Base-by-base conservation (phyloP, 257 asterid genomes). In the Lycium barbarum region DNA sequence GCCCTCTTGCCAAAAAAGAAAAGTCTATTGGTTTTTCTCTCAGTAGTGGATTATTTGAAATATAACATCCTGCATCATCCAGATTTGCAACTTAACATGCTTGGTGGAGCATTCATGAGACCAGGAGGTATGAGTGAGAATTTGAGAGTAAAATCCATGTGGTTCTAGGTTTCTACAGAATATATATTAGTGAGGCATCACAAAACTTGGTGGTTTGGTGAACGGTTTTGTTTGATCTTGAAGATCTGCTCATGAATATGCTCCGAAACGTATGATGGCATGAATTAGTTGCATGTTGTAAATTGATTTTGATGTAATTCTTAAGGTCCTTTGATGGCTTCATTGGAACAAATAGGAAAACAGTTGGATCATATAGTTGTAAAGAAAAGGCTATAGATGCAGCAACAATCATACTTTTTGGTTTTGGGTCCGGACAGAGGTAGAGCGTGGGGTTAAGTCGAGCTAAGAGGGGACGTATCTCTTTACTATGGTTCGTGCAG, bases 1-100 rank as follows among this genome's bases (percentile, higher is more conserved):
- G 33, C 33, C 33, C 33, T 26, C 80, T 72, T 45, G 20, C 45
- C 38, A 45, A 33, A 45, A 45, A 0, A 20, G 59, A 73, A 73
- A 73, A 47, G 11, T 11, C 61, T 47, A 6, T 11, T 73, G 59
- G n/a, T 26, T 47, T 45, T 45, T 73, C 36, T 73, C n/a, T 10
- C 38, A 20, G 40, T 73, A 47, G 59, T 10, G 11, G 59, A 45
- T 47, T 20, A n/a, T 73, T 5, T 47, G 81, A 73, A 73, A 73
- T 73, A 18, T 20, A 11, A 1, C 20, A 26, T 26, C 80, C 35
- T 47, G 80, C 59, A 47, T 73, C 40, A 47, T 47, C 80, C 59
- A 20, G 20, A 47, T 73, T 73, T 73, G 59, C 20, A 73, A 73
- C 80, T 73, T 22, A 12, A 74, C 81, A 74, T 74, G 45, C 61